Evolutionary conservation across 2,329 filamentous ascomycete species (phyloP).

Genomic region (Dryadomyces quercus-mongolicae): DNA sequence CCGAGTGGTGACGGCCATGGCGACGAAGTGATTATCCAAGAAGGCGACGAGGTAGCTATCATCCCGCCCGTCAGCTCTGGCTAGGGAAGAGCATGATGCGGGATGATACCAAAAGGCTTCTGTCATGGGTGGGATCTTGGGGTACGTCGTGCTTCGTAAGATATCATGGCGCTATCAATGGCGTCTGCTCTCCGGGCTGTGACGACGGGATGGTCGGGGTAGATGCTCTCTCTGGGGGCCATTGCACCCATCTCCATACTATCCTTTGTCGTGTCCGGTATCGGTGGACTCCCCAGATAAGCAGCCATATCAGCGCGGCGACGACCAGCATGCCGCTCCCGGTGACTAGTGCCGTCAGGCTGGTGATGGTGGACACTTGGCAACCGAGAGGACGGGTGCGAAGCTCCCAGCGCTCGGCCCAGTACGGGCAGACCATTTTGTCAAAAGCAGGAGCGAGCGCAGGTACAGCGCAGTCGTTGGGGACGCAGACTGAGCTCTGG

Average conservation of each 20-base stretch:
- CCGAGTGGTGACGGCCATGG: slow-evolving; percentile 18
- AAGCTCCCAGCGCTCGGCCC: slow-evolving; percentile 32
- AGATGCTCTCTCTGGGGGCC: not conserved
- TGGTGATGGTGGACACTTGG: slow-evolving; percentile 29
- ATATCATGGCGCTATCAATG: slow-evolving; percentile 12
- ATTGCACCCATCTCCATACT: not conserved
- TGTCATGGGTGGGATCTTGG: not conserved
- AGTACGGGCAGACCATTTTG: slow-evolving; percentile 38
- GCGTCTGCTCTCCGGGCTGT: slow-evolving; percentile 6
- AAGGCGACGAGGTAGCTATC: slow-evolving; percentile 74
- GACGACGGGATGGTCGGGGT: not conserved
- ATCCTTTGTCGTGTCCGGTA: not conserved
- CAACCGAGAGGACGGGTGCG: slow-evolving; percentile 26
- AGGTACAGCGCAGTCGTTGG: slow-evolving; percentile 32
- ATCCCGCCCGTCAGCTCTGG: slow-evolving; percentile 84
- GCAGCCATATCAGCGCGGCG: slow-evolving; percentile 14
- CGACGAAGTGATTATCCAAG: slow-evolving; percentile 40
- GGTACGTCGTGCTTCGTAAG: not conserved
- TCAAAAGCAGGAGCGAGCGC: slow-evolving; percentile 38
- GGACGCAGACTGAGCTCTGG: slow-evolving; percentile 42
- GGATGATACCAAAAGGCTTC: not conserved
- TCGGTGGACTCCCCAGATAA: slow-evolving; percentile 8
- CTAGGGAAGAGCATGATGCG: slow-evolving; percentile 24
- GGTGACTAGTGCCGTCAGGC: slow-evolving; percentile 22
- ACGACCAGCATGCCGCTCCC: slow-evolving; percentile 20